Percentiles rank a stretch among this genome's conserved stretches.
Conservation (phyloP, 2,329 filamentous ascomycete species). For the Zasmidium angulare region DNA sequence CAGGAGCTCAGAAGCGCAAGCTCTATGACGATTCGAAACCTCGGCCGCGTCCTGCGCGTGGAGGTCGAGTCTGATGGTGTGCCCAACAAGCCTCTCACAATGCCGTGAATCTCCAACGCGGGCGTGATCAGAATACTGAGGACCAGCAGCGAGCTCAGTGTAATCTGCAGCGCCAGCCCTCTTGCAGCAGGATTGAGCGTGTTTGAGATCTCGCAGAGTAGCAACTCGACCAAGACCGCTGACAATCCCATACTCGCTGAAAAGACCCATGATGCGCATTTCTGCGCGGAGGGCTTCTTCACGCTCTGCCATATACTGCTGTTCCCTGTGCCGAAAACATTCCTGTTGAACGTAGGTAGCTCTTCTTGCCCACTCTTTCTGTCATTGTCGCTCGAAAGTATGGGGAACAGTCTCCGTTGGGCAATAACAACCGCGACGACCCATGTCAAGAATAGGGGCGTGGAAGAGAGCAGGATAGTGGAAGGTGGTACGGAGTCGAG, state of each 20-base stretch:
- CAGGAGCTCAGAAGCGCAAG: conserved; percentile 63
- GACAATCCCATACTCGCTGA: conserved; percentile 75
- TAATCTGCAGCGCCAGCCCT: conserved; percentile 65
- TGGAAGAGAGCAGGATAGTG: conserved; percentile 59
- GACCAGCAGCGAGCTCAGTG: conserved; percentile 69
- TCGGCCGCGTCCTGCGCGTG: conserved; percentile 56
- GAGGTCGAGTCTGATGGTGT: conserved; percentile 64
- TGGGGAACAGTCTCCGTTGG: conserved; percentile 68
- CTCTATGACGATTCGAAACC: conserved; percentile 53
- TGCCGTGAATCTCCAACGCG: conserved; percentile 68
- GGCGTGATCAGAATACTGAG: conserved; percentile 74
- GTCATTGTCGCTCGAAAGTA: conserved; percentile 57
- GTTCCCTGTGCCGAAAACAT: conserved; percentile 42
- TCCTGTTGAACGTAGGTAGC: conserved; percentile 56
- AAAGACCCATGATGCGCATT: conserved; percentile 60
- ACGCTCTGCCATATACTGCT: conserved; percentile 19
- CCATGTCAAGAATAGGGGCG: conserved; percentile 73
- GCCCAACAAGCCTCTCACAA: conserved; percentile 52
- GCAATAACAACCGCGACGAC: conserved; percentile 61
- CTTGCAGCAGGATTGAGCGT: conserved; percentile 68
- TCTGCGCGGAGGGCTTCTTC: conserved; percentile 32
- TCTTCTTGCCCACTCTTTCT: conserved; percentile 63
- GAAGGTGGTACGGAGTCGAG: conserved; percentile 47
- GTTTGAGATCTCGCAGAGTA: conserved; percentile 81
- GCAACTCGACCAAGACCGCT: conserved; percentile 73